A percentile compares a stretch with the other conserved stretches of the same genome.
These are phyloP conservation scores for Clohesyomyces aquaticus DNA, from an alignment of 495 filamentous ascomycete species.

Conservation along the genomic window DNA sequence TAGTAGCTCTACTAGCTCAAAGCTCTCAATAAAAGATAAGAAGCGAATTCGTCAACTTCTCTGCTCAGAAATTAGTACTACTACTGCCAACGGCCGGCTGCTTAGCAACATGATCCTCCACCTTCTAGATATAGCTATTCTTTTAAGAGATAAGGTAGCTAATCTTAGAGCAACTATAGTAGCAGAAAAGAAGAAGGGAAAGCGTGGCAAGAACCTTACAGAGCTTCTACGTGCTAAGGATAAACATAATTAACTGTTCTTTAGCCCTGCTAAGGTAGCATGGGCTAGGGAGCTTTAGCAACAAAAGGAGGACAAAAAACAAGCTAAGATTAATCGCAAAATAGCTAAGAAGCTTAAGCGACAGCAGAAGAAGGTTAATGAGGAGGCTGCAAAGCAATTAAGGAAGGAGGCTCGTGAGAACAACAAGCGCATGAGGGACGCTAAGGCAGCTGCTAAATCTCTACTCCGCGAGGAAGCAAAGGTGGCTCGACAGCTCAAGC, in stretches of 20 bases:
- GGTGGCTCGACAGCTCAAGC: background rate
- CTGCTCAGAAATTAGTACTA: background rate
- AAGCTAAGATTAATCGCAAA: background rate
- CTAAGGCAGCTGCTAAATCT: background rate
- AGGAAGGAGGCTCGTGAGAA: background rate
- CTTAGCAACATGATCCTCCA: background rate
- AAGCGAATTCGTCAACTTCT: background rate
- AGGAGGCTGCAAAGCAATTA: background rate
- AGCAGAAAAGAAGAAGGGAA: background rate
- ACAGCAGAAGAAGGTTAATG: background rate
- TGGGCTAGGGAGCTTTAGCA: constrained; percentile 3
- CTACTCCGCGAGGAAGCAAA: background rate
- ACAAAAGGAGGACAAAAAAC: background rate
- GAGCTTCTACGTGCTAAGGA: background rate
- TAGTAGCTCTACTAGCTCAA: background rate
- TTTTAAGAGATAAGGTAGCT: background rate
- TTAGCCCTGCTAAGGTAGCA: constrained; percentile 1
- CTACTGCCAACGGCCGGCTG: background rate
- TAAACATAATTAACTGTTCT: background rate
- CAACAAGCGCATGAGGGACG: background rate
- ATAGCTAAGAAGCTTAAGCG: background rate
- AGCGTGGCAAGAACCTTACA: constrained; percentile 6
- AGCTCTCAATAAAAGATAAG: background rate
- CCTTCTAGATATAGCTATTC: constrained; percentile 1
- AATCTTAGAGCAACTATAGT: background rate